Base-by-base conservation (phyloP, 164 flowering plant genomes). In the Taxillus chinensis region DNA sequence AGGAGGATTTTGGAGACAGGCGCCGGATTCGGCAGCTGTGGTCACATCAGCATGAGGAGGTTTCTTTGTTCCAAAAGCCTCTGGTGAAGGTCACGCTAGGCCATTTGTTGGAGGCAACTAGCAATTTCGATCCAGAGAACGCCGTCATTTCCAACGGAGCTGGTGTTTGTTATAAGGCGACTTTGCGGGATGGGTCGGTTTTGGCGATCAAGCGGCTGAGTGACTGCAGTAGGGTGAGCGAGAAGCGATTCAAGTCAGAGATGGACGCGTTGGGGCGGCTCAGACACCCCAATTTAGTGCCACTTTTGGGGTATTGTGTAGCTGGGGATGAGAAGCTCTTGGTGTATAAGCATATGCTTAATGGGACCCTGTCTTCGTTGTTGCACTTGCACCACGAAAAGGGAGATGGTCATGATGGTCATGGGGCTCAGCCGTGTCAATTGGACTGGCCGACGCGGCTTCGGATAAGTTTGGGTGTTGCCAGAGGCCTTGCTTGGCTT, bases 401-500 rank as follows among this genome's bases (percentile, higher is more conserved):
- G 39, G 58, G 66, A 8, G n/a, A n/a, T n/a, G 59, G 41, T 63
- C 73, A 16, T 38, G 41, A 27, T 61, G 62, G 9, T 11, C 43
- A 37, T n/a, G 41, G 63, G 37, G 43, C 63, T 16, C 64, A 45
- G 41, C 13, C 13, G n/a, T 53, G 40, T 38, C 61, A 62, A 3
- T 45, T 85, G 75, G 85, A 85, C 74, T 87, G 90, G 90, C 65
- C 72, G 5, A 71, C 75, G 2, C 76, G 90, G 78, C 73, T 82
- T 45, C 78, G 64, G 73, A 83, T 87, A 63, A 85, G 79, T 3
- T 59, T 78, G 1, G 88, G 90, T 39, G 80, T 78, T 2, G 83
- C 88, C 3, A 76, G 83, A 51, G 93, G 90, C 41, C 73, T 87
- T 8, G 87, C 88, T 62, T 86, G 93, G 93, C 83, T 86, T 53